Conservation (phyloP, 345 rosid species). For the Populus ilicifolia region DNA sequence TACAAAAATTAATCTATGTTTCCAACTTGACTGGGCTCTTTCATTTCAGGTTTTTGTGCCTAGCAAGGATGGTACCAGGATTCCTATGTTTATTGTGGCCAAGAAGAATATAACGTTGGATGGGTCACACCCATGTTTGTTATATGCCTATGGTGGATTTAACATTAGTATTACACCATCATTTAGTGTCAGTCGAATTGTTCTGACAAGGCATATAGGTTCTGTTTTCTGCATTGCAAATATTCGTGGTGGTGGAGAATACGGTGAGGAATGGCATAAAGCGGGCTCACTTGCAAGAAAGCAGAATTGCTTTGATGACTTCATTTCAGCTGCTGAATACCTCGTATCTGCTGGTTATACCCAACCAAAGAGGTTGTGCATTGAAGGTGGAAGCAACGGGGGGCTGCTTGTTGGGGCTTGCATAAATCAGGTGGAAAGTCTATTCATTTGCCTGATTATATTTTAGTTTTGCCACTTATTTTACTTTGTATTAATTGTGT, state of each 20-base stretch:
- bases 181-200: constrained; percentile 61
- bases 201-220: constrained; percentile 69
- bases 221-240: constrained; percentile 74
- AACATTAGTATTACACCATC: constrained; percentile 65
- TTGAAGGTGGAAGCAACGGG: constrained; percentile 96
- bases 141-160: constrained; percentile 93
- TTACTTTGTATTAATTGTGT: background rate
- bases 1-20: background rate
- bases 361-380: constrained; percentile 62
- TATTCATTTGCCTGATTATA: constrained; percentile 11
- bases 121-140: constrained; percentile 86
- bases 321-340: constrained; percentile 71
- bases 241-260: constrained; percentile 96
- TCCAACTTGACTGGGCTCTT: constrained; percentile 8
- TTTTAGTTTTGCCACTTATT: background rate
- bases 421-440: constrained; percentile 70
- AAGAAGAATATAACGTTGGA: constrained; percentile 53
- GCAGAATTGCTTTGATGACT: constrained; percentile 90
- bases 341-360: constrained; percentile 76
- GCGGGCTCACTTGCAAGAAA: constrained; percentile 71
- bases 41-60: constrained; percentile 66
- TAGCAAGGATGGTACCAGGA: constrained; percentile 71
- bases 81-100: constrained; percentile 77
- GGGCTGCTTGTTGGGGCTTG: constrained; percentile 92
- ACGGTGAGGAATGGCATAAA: constrained; percentile 96